Base-by-base conservation (phyloP, 352 stramenopile species). In the Phytophthora multivora region DNA sequence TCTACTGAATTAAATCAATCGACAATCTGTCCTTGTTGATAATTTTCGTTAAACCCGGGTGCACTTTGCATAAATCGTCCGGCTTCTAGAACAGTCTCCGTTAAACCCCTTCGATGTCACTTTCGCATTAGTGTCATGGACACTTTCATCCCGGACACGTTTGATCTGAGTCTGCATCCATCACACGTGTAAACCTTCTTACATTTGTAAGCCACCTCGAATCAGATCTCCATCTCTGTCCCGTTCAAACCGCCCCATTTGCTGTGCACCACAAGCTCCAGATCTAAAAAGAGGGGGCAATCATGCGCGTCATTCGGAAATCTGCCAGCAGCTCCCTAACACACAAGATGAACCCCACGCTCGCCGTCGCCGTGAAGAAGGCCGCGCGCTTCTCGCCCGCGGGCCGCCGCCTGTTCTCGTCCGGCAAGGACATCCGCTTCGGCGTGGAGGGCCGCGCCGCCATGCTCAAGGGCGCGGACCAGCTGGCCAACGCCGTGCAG, bases 391-490 rank as follows among this genome's bases (percentile, higher is more conserved):
- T 74, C 51, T 49, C 66, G 51, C 60, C 66, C 35, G 38, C 69
- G n/a, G 72, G 73, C 70, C 80, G 77, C 68, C 87, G 87, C 55
- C 79, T 84, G 62, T 94, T 93, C 25, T 87, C 85, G 16, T 90
- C 89, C 41, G 97, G 96, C 61, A 99, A 99, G 82, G 97, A 99
- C 70, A 98, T 99, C 70, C 97, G 97, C 75, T 99, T 99, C 78
- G 97, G 98, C 48, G 96, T 99, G 25, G 97, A 97, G 61, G 97
- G 97, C 60, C 90, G 98, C 48, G 96, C 97, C 39, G 86, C 95
- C 48, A 99, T 99, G 98, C 88, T 99, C 46, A 97, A 93, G 59
- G 98, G 98, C 66, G 98, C 99, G 3, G 95, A 99, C 83, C 86
- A 98, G 68, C 85, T 99, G 55, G 97, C 98, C 13, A 98, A 99